Percentiles rank a stretch among this genome's conserved stretches.
phyloP scores from a whole-genome alignment of 768 basidiomycete genomes.

The Roridomyces roridus region DNA sequence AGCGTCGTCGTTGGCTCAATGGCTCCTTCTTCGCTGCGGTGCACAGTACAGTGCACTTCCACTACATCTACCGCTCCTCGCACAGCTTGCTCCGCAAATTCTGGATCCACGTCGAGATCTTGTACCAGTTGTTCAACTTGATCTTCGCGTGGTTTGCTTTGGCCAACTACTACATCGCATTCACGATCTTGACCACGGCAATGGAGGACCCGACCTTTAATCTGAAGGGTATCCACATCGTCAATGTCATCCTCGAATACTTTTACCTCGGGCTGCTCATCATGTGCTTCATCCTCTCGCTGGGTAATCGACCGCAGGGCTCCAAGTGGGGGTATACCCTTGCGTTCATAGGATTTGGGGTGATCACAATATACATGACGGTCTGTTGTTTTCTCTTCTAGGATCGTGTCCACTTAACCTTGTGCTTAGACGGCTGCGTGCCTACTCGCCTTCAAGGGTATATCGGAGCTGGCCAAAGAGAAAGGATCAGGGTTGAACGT shows the following conservation, averaged over 20 bases:
- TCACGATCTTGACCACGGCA: slow-evolving; percentile 75
- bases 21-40: slow-evolving; percentile 98
- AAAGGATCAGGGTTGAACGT: slow-evolving; percentile 54
- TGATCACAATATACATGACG: slow-evolving; percentile 98
- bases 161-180: slow-evolving; percentile 92
- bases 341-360: slow-evolving; percentile 85
- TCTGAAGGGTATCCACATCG: slow-evolving; percentile 65
- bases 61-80: slow-evolving; percentile 92
- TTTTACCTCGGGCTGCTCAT: slow-evolving; percentile 87
- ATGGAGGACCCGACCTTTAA: slow-evolving; percentile 70
- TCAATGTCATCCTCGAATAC: slow-evolving; percentile 85
- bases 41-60: slow-evolving; percentile 91
- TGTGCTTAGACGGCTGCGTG: slow-evolving; percentile 69
- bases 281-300: slow-evolving; percentile 84
- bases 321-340: slow-evolving; percentile 86
- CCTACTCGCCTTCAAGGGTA: slow-evolving; percentile 83
- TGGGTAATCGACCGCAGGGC: slow-evolving; percentile 94
- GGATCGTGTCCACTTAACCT: background rate
- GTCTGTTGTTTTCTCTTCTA: slow-evolving; percentile 49
- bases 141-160: slow-evolving; percentile 93
- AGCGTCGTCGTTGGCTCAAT: slow-evolving; percentile 96
- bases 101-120: slow-evolving; percentile 93
- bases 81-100: slow-evolving; percentile 84
- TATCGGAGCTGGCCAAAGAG: slow-evolving; percentile 60
- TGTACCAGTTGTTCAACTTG: slow-evolving; percentile 90